Evolutionary conservation across 306 rosid genomes (phyloP), one percentile per base, ranked within the genome.

Genomic region (Sicyos edulis): DNA sequence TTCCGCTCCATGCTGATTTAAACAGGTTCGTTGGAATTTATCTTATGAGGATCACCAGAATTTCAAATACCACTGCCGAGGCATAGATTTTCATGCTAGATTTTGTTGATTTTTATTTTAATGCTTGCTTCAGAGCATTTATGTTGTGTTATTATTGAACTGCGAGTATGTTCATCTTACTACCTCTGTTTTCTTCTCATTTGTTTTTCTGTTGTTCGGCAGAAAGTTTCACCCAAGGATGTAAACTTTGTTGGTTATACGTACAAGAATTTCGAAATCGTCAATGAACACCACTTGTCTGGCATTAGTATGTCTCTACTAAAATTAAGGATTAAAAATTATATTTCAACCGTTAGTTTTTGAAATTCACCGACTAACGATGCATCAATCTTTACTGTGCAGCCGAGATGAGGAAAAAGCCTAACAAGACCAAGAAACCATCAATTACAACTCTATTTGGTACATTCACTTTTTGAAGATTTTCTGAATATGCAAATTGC

Each of bases 331-430:
- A 11, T 73, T 56, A 29, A 2, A 2, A 50, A 50, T 70, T 26
- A 26, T 3, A 26, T 26, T 26, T 4, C 42, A 4, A 37, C 42
- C 4, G 42, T 37, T 1, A 20, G 32, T 61, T 61, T 6, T 40
- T 16, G 37, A 34, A 62, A 9, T 4, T 14, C 0, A n/a, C 69
- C 6, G 14, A 56, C n/a, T 45, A 15, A 61, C 70, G 16, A 34
- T 54, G 1, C 14, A 44, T 72, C 24, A 60, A 34, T 71, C 54
- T 54, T 34, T 55, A 54, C 50, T 59, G 66, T 1, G 78, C 83
- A 85, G 89, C 85, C 72, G 85, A 83, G 66, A 49, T 80, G 73
- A 85, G 77, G 83, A 85, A 85, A 80, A 85, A 83, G 85, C 79
- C 74, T 74, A 74, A 53, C 60, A 65, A 64, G 78, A 84, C 82